Evolutionary conservation across 1,284 basidiomycete genomes (phyloP).

Genomic region (Malassezia restricta): DNA sequence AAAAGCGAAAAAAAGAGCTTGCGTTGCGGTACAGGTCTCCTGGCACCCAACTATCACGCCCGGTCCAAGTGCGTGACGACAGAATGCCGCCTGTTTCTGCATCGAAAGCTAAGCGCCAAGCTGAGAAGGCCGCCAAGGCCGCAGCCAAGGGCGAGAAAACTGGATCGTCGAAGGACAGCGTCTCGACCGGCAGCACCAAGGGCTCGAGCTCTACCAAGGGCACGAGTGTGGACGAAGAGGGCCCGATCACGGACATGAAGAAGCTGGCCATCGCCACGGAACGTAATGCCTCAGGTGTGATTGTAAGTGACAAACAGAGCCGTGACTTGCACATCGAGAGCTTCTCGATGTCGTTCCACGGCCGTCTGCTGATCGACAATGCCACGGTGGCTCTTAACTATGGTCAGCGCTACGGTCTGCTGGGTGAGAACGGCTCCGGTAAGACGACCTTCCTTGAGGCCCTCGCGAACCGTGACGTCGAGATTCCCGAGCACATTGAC

Average conservation of each 20-base stretch:
- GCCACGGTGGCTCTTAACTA: slow-evolving; percentile 88
- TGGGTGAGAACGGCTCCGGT: slow-evolving; percentile 94
- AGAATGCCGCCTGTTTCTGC: slow-evolving; percentile 42
- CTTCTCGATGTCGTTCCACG: slow-evolving; percentile 94
- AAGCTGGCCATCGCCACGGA: slow-evolving; percentile 43
- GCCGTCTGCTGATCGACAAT: slow-evolving; percentile 78
- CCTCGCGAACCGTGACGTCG: slow-evolving; percentile 57
- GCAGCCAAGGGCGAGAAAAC: slow-evolving; percentile 37
- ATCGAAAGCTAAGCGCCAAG: slow-evolving; percentile 46
- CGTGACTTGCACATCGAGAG: slow-evolving; percentile 96
- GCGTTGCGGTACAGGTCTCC: not conserved
- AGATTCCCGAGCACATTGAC: slow-evolving; percentile 88
- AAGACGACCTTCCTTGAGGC: slow-evolving; percentile 58
- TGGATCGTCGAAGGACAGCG: slow-evolving; percentile 26
- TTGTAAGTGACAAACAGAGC: slow-evolving; percentile 79
- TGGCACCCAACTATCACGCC: slow-evolving; percentile 4
- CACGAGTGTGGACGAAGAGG: slow-evolving; percentile 6
- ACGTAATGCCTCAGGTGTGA: slow-evolving; percentile 56
- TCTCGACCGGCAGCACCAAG: slow-evolving; percentile 25
- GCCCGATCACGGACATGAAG: slow-evolving; percentile 43
- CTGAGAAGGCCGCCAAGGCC: slow-evolving; percentile 45
- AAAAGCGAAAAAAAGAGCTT: not conserved
- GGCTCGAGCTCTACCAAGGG: slow-evolving; percentile 18
- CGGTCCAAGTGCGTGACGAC: slow-evolving; percentile 1
- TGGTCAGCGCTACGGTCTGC: slow-evolving; percentile 81